Base-by-base conservation (phyloP, 2,329 filamentous ascomycete species). In the Trichoderma aggressivum region DNA sequence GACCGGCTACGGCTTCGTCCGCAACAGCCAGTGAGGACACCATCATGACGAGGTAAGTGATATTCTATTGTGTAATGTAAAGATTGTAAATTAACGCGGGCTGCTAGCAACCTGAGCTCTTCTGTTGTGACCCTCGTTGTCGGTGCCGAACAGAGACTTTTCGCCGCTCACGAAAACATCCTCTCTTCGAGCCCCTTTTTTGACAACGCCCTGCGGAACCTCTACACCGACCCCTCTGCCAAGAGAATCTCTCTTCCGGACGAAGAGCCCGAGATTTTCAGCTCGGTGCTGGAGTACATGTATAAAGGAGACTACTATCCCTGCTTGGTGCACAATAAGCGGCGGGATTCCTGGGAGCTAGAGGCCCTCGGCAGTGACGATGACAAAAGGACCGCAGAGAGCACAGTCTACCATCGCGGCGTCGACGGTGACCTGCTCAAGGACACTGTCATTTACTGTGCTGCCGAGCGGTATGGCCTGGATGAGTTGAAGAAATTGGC, bases 261-360 rank as follows among this genome's bases (percentile, higher is more conserved):
- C 72, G 94, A 97, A 81, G 91, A 94, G 76, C 94, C 94, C 24
- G 94, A 97, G 80, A 91, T 97, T 77, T 94, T 98, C 81, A 97
- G 93, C 8, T 94, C 92, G 7, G 87, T 98, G 12, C 89, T 98
- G 70, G 94, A 98, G 79, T 97, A 92, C 76, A 89, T 98, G 70
- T 97, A 97, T 87, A 97, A 97, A 82, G 94, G 94, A 74, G 94
- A 97, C 81, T 97, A 97, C 83, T 94, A 91, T 76, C 94, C 94
- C 3, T 91, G 92, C 21, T 86, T 97, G 28, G 83, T 93, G 70
- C 93, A 94, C 82, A 93, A 95, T 83, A 94, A 94, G 84, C 90
- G 91, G 74, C 88, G 89, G 70, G 90, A 93, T 80, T 90, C 89
- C 66, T 97, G 93, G 91, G 91, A 92, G 78, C 84, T 97, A n/a